Evolutionary conservation across 495 filamentous ascomycete genomes (phyloP).

Genomic region (Penicillium robsamsonii): DNA sequence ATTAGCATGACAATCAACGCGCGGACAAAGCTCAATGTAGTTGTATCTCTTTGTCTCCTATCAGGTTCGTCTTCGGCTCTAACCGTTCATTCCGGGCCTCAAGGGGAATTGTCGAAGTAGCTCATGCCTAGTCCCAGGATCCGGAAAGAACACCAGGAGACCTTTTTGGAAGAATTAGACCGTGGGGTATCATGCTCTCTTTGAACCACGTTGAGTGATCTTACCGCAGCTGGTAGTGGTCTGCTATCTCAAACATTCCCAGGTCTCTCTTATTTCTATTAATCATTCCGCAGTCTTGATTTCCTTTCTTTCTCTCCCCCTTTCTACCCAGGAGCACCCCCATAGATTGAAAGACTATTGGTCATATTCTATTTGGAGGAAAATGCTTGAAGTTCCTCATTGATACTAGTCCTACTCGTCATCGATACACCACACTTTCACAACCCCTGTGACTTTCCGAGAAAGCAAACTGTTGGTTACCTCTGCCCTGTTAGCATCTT

Average conservation of each 20-base stretch:
- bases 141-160: conserved; percentile 5
- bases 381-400: conserved; percentile 1
- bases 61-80: conserved; percentile 14
- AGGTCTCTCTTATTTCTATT: conserved; percentile 12
- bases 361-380: neutral
- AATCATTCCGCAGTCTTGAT: conserved; percentile 1
- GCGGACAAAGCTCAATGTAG: conserved; percentile 14
- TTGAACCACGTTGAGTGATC: conserved; percentile 9
- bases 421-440: neutral
- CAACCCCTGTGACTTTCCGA: neutral
- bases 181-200: conserved; percentile 8
- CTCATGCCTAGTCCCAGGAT: neutral
- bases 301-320: neutral
- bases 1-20: conserved; percentile 10
- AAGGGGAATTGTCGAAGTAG: conserved; percentile 6
- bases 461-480: neutral
- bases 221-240: neutral
- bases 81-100: conserved; percentile 21
- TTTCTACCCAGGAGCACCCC: conserved; percentile 3
- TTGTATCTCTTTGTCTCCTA: conserved; percentile 15
- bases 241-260: conserved; percentile 1
- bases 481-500: neutral
- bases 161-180: conserved; percentile 1
- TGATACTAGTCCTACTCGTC: neutral
- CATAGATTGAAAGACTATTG: conserved; percentile 1